These are phyloP conservation scores for Aspergillus viridinutans DNA, from an alignment of 2,329 filamentous ascomycete species.

Conservation along the genomic window DNA sequence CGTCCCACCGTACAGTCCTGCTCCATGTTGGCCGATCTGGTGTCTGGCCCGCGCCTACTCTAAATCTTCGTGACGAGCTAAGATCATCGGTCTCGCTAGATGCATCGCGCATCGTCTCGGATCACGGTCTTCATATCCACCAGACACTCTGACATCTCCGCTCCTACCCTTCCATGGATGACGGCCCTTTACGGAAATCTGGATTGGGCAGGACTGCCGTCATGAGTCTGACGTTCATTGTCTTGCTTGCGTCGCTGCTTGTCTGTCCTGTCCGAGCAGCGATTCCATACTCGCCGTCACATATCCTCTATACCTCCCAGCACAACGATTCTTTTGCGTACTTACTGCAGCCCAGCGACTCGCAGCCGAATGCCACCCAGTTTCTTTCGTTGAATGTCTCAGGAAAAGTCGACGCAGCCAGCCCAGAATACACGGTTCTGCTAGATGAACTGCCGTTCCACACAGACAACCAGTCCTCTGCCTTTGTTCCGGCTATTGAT, in stretches of 20 bases:
- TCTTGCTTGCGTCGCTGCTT: conserved; percentile 19
- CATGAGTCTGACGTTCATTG: conserved; percentile 6
- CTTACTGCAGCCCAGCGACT: conserved; percentile 59
- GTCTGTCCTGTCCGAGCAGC: conserved; percentile 28
- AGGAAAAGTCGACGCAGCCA: conserved; percentile 48
- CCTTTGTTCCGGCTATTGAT: conserved; percentile 68
- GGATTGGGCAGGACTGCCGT: conserved; percentile 12
- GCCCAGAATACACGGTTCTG: conserved; percentile 30
- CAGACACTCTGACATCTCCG: background rate
- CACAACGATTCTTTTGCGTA: conserved; percentile 59
- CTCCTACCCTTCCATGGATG: conserved; percentile 13
- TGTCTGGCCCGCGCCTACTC: conserved; percentile 7
- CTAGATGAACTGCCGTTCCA: conserved; percentile 25
- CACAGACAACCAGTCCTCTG: conserved; percentile 45
- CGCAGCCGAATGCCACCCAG: conserved; percentile 43
- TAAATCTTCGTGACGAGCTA: conserved; percentile 7
- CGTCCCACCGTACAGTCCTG: background rate
- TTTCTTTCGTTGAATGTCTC: conserved; percentile 66
- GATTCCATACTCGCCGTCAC: conserved; percentile 75
- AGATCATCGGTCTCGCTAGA: conserved; percentile 14
- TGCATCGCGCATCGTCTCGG: conserved; percentile 9
- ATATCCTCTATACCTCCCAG: conserved; percentile 57
- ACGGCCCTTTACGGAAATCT: conserved; percentile 6
- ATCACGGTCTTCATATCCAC: conserved; percentile 3
- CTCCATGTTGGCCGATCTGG: conserved; percentile 9